Evolutionary conservation across 345 rosid genomes (phyloP), one percentile per base, ranked within the genome.

Genomic region (Rhizophora apiculata): DNA sequence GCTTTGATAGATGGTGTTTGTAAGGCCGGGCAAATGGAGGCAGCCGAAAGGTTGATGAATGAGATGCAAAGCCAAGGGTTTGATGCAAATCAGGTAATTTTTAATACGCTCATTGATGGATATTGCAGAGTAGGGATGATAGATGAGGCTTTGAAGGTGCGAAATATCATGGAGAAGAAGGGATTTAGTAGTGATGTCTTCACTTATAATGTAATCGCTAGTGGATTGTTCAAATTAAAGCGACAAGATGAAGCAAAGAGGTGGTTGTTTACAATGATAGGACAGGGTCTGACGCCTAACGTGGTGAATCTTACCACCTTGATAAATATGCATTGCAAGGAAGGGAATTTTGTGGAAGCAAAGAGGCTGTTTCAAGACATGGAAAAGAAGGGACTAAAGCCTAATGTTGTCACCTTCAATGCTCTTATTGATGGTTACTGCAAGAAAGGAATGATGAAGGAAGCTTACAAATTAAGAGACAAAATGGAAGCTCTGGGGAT

Each of bases 341-440:
- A 94, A 80, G 95, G 95, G 59, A 88, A 89, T 78, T 22, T 91
- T 69, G 85, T 75, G 73, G 97, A 87, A 79, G 97, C 95, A 51
- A 82, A 84, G 71, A 81, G 84, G 71, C 72, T 89, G 10, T 84
- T 91, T 80, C 27, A 24, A 60, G 92, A 89, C 60, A 89, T 91
- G 93, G 73, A 82, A 62, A 73, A 62, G 54, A 85, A 74, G 75
- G 89, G 88, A 62, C 78, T 36, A 66, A 73, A 68, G 71, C 97
- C 93, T 8, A 86, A 76, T 72, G 71, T 67, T 39, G 10, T 85
- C 49, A 84, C 95, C 0, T 94, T 84, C 73, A 91, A 89, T 80
- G 83, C 84, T 74, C 75, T 91, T 57, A 85, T 91, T 68, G 82
- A 86, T 75, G 96, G 93, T 26, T 81, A 80, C 62, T 63, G 82